Evolutionary conservation across 2,329 filamentous ascomycete species (phyloP).

Genomic region (Kalmusia sp.): DNA sequence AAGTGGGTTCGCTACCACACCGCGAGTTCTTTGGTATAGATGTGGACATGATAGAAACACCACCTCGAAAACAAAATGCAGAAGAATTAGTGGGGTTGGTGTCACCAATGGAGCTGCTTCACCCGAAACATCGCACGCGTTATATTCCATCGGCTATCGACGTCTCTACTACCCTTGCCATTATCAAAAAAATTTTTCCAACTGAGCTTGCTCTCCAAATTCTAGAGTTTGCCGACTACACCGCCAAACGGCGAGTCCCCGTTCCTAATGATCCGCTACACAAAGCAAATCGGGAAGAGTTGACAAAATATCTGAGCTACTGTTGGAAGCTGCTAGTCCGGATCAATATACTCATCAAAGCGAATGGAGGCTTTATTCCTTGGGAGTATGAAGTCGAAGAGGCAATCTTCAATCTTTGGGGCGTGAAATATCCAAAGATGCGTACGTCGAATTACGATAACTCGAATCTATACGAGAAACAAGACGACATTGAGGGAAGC

Average conservation of each 20-base stretch:
- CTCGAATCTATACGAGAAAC: too few species aligned
- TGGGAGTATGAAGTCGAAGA: slow-evolving; percentile 20
- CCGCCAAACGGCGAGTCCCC: not conserved
- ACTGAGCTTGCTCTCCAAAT: slow-evolving; percentile 14
- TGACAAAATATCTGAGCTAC: slow-evolving; percentile 14
- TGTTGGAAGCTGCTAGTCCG: slow-evolving; percentile 8
- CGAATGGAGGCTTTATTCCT: slow-evolving; percentile 9
- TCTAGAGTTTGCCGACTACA: slow-evolving; percentile 11
- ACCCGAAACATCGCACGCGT: slow-evolving; percentile 4
- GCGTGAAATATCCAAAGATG: slow-evolving; percentile 14
- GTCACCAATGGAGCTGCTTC: slow-evolving; percentile 3
- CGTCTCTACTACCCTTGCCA: slow-evolving; percentile 5
- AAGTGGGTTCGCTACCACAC: slow-evolving; percentile 9
- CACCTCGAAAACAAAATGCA: not conserved
- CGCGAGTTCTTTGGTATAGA: slow-evolving; percentile 19
- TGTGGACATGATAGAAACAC: slow-evolving; percentile 8
- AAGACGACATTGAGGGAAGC: too few species aligned
- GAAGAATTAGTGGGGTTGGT: not conserved
- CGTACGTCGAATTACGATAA: too few species aligned
- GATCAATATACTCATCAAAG: slow-evolving; percentile 16
- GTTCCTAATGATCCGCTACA: slow-evolving; percentile 15
- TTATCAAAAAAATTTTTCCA: slow-evolving; percentile 14
- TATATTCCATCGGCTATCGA: slow-evolving; percentile 14
- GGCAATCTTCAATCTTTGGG: slow-evolving; percentile 10
- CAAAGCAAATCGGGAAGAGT: slow-evolving; percentile 10